These are phyloP conservation scores for Clarireedia monteithiana DNA, from an alignment of 2,329 filamentous ascomycete genomes.

Conservation along the genomic window DNA sequence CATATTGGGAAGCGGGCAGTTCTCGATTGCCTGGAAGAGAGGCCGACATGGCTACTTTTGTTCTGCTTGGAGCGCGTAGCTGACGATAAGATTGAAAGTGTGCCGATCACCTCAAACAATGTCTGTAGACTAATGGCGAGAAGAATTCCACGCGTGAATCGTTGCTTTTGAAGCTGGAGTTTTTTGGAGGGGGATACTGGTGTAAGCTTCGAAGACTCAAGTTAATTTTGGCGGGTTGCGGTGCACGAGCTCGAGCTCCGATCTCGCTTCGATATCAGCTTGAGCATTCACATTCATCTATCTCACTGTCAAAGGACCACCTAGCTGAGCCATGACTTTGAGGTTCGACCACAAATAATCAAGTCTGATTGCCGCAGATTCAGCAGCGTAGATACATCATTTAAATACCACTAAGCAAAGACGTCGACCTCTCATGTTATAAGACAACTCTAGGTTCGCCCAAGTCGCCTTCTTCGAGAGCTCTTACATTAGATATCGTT, in stretches of 20 bases:
- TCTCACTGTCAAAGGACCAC: background rate
- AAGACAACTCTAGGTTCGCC: too few relatives aligned
- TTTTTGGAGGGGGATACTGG: background rate
- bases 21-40: conserved; percentile 65
- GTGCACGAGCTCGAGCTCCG: background rate
- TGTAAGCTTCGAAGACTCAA: too few relatives aligned
- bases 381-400: too few relatives aligned
- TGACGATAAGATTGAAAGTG: background rate
- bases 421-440: too few relatives aligned
- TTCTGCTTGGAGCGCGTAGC: background rate
- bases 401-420: too few relatives aligned
- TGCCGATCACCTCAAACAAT: background rate
- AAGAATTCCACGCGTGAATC: background rate
- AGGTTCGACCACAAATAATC: background rate
- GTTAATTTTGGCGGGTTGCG: conserved; percentile 1
- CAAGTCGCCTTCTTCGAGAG: too few relatives aligned
- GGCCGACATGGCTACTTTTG: conserved; percentile 48
- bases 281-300: background rate
- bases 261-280: background rate
- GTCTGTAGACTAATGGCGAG: background rate
- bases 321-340: background rate
- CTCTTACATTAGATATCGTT: too few relatives aligned
- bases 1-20: conserved; percentile 84
- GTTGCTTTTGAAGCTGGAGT: background rate
- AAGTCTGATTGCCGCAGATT: too few relatives aligned